Evolutionary conservation across 306 rosid species (phyloP), one percentile per base, ranked within the genome.

Genomic region (Pyrus bretschneideri): DNA sequence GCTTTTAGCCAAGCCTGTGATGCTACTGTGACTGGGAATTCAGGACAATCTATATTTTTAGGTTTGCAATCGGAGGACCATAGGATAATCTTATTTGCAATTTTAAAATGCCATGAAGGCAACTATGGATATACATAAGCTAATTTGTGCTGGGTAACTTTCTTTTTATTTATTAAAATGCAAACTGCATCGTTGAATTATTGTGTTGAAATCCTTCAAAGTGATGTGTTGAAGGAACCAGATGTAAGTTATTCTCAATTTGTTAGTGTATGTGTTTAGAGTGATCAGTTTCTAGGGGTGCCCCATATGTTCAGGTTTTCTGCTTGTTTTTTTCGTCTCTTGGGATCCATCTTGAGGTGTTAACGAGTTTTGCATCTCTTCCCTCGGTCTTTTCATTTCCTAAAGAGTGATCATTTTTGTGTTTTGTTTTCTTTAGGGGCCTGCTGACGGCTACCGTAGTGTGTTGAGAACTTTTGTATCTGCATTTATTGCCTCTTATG

Each of bases 401-500:
- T 22, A 80, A 72, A 35, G 63, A 13, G 31, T 58, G 11, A 70
- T 42, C 52, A 29, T 52, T 62, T 46, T 83, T 54, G 22, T 72
- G 67, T 44, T 75, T 75, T 13, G 17, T 81, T 71, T 19, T 25
- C 38, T 25, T 33, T 22, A 94, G 97, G 98, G 96, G 61, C 89
- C 93, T 45, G 80, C 85, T 82, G 83, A 92, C 73, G 96, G 96
- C 69, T 92, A 90, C 81, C 88, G 89, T 33, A 88, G 97, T 89
- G 96, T 95, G 74, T 84, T 95, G 80, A 90, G 97, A 87, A 90
- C 98, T 72, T 84, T 86, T 82, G 64, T 92, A 74, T 92, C 97
- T 84, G 93, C 97, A 70, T 90, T 92, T 83, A 82, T 95, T 86
- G 97, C 97, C 74, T 90, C 97, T 58, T 95, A 95, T 87, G 98